Base-by-base conservation (phyloP, 768 basidiomycete species). In the Austroboletus eburneus region DNA sequence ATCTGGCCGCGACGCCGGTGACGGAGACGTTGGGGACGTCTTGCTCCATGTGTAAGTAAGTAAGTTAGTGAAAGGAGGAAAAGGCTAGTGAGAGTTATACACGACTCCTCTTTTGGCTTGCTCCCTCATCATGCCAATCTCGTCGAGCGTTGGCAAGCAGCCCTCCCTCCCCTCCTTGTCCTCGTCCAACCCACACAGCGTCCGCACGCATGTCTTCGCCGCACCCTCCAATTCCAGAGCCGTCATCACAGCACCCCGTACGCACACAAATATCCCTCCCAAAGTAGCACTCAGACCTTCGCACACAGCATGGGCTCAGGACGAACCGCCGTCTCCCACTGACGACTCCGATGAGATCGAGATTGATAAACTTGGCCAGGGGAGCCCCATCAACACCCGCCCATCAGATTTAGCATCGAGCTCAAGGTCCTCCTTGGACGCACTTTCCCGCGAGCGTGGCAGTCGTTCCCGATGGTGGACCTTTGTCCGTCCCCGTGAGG, bases 1-100 rank as follows among this genome's bases (percentile, higher is more conserved):
- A 92, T 45, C 90, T 83, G 35, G 88, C 87, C 63, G 88, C 87
- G 37, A 91, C 89, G 30, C 75, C 75, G 57, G 80, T 80, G 9
- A 80, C 69, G 9, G 85, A 77, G 46, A 91, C 77, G 34, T 84
- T 87, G 33, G 89, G 88, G 22, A 90, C 77, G 22, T 71, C 67
- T 56, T 83, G 80, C 56, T 83, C 82, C 81, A 85, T 84, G 46
- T 48, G 22, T 45, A n/a, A n/a, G n/a, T n/a, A n/a, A n/a, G n/a
- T n/a, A n/a, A n/a, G n/a, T n/a, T n/a, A n/a, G n/a, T n/a, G n/a
- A n/a, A n/a, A n/a, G n/a, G n/a, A n/a, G n/a, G n/a, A n/a, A n/a
- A n/a, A n/a, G n/a, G n/a, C n/a, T n/a, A n/a, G n/a, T n/a, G n/a
- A n/a, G n/a, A n/a, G n/a, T n/a, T n/a, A n/a, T n/a, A n/a, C n/a